Base-by-base conservation (phyloP, 139 green algal species). In the Ettlia oleoabundans region DNA sequence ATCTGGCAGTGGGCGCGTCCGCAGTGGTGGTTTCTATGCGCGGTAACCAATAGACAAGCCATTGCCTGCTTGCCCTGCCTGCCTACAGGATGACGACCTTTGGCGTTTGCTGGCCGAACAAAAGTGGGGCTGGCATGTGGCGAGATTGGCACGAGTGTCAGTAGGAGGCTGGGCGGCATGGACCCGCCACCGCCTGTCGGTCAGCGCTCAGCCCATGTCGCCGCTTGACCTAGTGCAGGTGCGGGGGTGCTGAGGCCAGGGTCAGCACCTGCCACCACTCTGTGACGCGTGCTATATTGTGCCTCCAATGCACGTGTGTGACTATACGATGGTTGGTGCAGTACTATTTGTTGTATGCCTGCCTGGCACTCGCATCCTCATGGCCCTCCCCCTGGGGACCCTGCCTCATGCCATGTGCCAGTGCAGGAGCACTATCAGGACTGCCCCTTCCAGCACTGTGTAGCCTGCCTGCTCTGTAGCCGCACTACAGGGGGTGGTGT, bases 231-330 rank as follows among this genome's bases (percentile, higher is more conserved):
- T 91, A 30, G 38, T 83, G 8, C 89, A 90, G 74, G 88, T 91
- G 64, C 22, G 5, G 35, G n/a, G n/a, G n/a, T n/a, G n/a, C n/a
- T n/a, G n/a, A n/a, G n/a, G n/a, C n/a, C n/a, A n/a, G n/a, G n/a
- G n/a, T n/a, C n/a, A n/a, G n/a, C n/a, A n/a, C 89, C n/a, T 92
- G 85, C 85, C 76, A 86, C 61, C 87, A 88, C 13, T 28, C n/a
- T 13, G 7, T 42, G n/a, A n/a, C n/a, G n/a, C 33, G 30, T 73
- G 65, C 33, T 51, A n/a, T 47, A 28, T 42, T 13, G n/a, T n/a
- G n/a, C n/a, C n/a, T n/a, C n/a, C n/a, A n/a, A n/a, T n/a, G n/a
- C n/a, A n/a, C n/a, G n/a, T n/a, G n/a, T n/a, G n/a, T n/a, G n/a
- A n/a, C n/a, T n/a, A n/a, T n/a, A n/a, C n/a, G n/a, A n/a, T n/a